Base-by-base conservation (phyloP, 2,329 filamentous ascomycete species). In the Parafenestella ontariensis region DNA sequence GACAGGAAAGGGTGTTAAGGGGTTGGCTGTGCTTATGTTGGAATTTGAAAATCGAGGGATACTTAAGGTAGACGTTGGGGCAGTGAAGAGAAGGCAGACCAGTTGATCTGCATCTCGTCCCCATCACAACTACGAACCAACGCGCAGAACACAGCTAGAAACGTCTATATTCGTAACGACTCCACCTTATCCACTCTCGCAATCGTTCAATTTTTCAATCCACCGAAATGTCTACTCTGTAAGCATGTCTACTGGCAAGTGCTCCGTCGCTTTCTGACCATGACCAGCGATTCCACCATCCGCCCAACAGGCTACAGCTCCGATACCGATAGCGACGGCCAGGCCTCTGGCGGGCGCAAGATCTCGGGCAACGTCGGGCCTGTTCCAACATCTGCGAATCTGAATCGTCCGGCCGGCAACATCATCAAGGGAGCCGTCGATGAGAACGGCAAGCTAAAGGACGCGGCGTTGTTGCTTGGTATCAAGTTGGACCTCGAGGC, bases 401-500 rank as follows among this genome's bases (percentile, higher is more conserved):
- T 79, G 13, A 73, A 73, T 34, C 71, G 75, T 39, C 77, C 78
- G 17, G 77, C 68, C 18, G 70, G 69, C 37, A 68, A 64, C 51
- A 80, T 87, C 29, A 80, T 87, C 58, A 83, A 81, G 71, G 85
- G 85, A 10, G 79, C 84, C 13, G 80, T 81, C 28, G 83, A 86
- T 56, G 81, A 83, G 26, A 75, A 86, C 49, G 84, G 85, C 55
- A 82, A 84, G 63, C 77, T 83, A 54, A 87, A 85, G 74, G 73
- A 82, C 36, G 83, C 85, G 4, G 84, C 83, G 1, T 77, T 87
- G 39, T 78, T 87, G 63, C 78, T 87, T 33, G 85, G 85, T 51
- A 86, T 87, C 76, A 87, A 87, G 78, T 77, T 87, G 31, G 85
- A 87, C 67, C 74, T 87, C 18, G 85, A 87, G 70, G 85, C 85